These are phyloP conservation scores for Zizania palustris DNA, from an alignment of 202 grass and related monocot species.

Conservation along the genomic window DNA sequence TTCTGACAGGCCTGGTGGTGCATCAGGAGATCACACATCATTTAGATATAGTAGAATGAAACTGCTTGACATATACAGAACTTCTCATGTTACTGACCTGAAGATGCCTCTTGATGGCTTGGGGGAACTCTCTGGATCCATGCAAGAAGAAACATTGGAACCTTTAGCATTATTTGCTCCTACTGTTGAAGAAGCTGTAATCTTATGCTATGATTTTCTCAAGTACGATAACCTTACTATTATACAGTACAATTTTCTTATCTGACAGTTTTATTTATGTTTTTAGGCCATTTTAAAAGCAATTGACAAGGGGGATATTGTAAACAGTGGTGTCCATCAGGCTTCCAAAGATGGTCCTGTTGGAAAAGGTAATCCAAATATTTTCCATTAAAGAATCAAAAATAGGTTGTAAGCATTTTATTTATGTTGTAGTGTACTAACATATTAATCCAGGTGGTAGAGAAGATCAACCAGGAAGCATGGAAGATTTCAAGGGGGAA, in stretches of 20 bases:
- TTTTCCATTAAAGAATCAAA: constrained; percentile 41
- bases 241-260: neutral
- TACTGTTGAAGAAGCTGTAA: constrained; percentile 82
- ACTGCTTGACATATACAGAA: constrained; percentile 90
- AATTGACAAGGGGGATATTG: constrained; percentile 94
- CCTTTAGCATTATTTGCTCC: constrained; percentile 87
- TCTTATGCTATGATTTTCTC: constrained; percentile 35
- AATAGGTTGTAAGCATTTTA: constrained; percentile 40
- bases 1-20: constrained; percentile 72
- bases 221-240: constrained; percentile 27
- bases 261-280: constrained; percentile 46
- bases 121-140: constrained; percentile 63
- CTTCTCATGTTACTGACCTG: constrained; percentile 63
- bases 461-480: constrained; percentile 49
- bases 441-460: constrained; percentile 40
- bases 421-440: neutral
- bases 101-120: constrained; percentile 62
- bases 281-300: constrained; percentile 80
- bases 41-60: constrained; percentile 97
- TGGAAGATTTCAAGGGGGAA: constrained; percentile 51
- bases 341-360: constrained; percentile 73
- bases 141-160: constrained; percentile 66
- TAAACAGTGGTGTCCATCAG: constrained; percentile 80
- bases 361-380: constrained; percentile 62
- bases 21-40: constrained; percentile 59